A percentile compares a stretch with the other conserved stretches of the same genome.
These are phyloP conservation scores for Ophiostoma tasmaniense DNA, from an alignment of 2,329 filamentous ascomycete species.

Conservation along the genomic window DNA sequence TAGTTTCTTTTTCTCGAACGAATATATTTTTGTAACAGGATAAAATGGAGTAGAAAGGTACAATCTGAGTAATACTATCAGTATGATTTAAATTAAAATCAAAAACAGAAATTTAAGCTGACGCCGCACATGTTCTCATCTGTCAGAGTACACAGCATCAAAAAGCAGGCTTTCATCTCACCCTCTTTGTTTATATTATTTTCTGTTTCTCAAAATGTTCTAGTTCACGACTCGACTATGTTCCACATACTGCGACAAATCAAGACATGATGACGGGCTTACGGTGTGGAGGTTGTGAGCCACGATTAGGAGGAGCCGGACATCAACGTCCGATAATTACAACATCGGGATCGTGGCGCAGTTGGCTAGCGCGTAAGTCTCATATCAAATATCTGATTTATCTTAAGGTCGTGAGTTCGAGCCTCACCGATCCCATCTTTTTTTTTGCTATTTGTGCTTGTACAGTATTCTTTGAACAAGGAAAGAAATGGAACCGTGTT, in stretches of 20 bases:
- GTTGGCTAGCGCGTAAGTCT: slow-evolving; percentile 11
- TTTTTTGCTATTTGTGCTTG: neutral
- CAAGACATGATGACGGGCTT: neutral
- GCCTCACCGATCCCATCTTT: slow-evolving; percentile 20
- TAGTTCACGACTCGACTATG: neutral
- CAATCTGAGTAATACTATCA: neutral
- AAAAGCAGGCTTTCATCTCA: neutral
- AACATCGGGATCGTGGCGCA: slow-evolving; percentile 8
- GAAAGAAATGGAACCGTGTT: too few species aligned
- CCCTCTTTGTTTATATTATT: neutral
- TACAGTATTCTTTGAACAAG: too few species aligned
- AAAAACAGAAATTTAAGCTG: neutral
- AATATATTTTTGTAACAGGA: too few species aligned
- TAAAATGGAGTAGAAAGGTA: too few species aligned
- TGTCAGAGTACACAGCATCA: neutral
- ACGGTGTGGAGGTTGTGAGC: neutral
- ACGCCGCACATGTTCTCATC: neutral
- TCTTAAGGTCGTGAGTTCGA: slow-evolving; percentile 23
- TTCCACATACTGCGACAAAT: neutral
- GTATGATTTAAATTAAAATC: neutral
- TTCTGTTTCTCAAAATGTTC: neutral
- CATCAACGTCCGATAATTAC: neutral
- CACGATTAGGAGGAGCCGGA: neutral
- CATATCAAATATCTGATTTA: slow-evolving; percentile 6
- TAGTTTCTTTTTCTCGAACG: too few species aligned